These are phyloP conservation scores for Lactarius deliciosus DNA, from an alignment of 768 basidiomycete genomes.

Conservation along the genomic window DNA sequence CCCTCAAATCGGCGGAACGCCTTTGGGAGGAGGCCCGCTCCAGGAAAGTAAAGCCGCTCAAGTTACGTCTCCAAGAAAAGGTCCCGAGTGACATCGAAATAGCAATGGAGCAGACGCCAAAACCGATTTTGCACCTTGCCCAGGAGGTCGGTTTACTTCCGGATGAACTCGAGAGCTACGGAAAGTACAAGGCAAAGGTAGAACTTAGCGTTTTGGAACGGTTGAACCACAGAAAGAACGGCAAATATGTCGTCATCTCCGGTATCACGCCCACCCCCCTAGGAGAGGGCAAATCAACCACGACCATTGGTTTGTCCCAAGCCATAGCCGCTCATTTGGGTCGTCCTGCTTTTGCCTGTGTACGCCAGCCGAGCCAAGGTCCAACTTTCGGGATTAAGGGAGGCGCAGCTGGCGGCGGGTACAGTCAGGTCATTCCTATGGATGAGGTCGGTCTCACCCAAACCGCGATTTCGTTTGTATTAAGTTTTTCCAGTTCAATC, in stretches of 20 bases:
- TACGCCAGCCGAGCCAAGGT: constrained; percentile 97
- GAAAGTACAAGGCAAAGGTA: constrained; percentile 96
- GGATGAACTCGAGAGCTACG: constrained; percentile 90
- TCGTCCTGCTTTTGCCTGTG: constrained; percentile 92
- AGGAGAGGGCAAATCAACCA: constrained; percentile 98
- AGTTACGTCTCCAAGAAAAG: constrained; percentile 74
- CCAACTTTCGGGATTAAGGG: constrained; percentile 99
- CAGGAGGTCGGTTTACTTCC: constrained; percentile 83
- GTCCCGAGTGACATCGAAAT: constrained; percentile 98
- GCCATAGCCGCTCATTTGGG: constrained; percentile 93
- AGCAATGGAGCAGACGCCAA: constrained; percentile 91
- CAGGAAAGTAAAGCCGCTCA: constrained; percentile 74
- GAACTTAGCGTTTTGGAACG: constrained; percentile 86
- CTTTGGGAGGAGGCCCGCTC: constrained; percentile 68
- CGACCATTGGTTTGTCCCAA: constrained; percentile 94
- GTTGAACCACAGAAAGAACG: constrained; percentile 80
- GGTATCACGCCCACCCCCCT: constrained; percentile 97
- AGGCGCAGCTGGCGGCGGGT: constrained; percentile 96
- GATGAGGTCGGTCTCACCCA: constrained; percentile 63
- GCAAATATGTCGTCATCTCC: constrained; percentile 95
- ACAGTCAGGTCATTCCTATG: constrained; percentile 99
- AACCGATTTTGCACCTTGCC: constrained; percentile 81
- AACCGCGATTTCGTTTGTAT: constrained; percentile 14
- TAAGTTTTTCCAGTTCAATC: constrained; percentile 66
- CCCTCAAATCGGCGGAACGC: constrained; percentile 78